A percentile compares a stretch with the other conserved stretches of the same genome.
phyloP scores from a whole-genome alignment of 495 filamentous ascomycete genomes.

The Saxophila tyrrhenica region DNA sequence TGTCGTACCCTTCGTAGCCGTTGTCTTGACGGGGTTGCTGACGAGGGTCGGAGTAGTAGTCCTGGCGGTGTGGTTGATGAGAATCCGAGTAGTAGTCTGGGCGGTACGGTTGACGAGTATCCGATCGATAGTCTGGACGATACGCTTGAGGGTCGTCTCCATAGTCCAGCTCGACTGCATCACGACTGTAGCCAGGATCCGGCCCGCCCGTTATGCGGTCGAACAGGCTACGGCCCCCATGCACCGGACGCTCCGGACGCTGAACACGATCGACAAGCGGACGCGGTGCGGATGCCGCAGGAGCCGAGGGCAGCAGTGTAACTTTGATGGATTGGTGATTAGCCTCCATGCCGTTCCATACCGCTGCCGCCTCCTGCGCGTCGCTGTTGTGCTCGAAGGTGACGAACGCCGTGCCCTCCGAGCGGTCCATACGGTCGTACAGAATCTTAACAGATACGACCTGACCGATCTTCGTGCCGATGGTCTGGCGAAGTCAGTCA shows the following conservation, averaged over 20 bases:
- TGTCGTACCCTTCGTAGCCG: too few species aligned
- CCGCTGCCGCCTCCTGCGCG: conserved; percentile 60
- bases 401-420: conserved; percentile 74
- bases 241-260: conserved; percentile 18
- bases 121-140: too few species aligned
- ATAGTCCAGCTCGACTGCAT: too few species aligned
- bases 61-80: too few species aligned
- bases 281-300: conserved; percentile 38
- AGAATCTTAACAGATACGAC: conserved; percentile 57
- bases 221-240: conserved; percentile 14
- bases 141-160: too few species aligned
- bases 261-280: conserved; percentile 65
- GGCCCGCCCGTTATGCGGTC: conserved; percentile 12
- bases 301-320: conserved; percentile 47
- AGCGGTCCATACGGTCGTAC: conserved; percentile 87
- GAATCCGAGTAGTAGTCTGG: too few species aligned
- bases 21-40: too few species aligned
- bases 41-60: too few species aligned
- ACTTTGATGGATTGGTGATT: conserved; percentile 82
- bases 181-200: too few species aligned
- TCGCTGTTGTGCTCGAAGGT: conserved; percentile 60
- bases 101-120: too few species aligned
- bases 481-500: conserved; percentile 43
- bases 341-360: conserved; percentile 86
- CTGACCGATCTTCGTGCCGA: conserved; percentile 69